These are phyloP conservation scores for Ormosia emarginata DNA, from an alignment of 306 rosid genomes.

Conservation along the genomic window DNA sequence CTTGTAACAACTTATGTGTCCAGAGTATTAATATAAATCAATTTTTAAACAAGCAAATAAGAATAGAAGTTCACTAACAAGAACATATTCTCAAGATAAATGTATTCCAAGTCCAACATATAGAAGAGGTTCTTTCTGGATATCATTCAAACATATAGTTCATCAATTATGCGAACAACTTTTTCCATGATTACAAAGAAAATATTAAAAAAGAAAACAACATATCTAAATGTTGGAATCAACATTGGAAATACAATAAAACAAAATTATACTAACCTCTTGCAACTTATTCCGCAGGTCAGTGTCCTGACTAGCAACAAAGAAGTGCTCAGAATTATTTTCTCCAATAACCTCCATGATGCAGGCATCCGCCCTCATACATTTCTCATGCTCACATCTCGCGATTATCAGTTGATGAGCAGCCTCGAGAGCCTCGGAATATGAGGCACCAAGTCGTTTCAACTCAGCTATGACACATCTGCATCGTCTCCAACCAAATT, in stretches of 20 bases:
- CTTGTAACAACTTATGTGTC: neutral
- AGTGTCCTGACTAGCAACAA: constrained; percentile 73
- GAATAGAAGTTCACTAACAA: neutral
- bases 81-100: neutral
- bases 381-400: constrained; percentile 69
- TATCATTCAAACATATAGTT: neutral
- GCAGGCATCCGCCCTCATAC: constrained; percentile 54
- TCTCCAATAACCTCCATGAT: constrained; percentile 64
- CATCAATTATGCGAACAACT: neutral
- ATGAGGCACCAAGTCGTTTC: constrained; percentile 55
- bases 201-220: neutral
- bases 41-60: neutral
- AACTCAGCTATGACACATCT: constrained; percentile 73
- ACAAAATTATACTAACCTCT: constrained; percentile 41
- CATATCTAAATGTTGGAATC: neutral
- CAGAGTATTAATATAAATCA: neutral
- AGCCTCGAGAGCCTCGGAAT: constrained; percentile 56
- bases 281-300: constrained; percentile 55
- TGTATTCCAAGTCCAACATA: neutral
- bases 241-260: neutral
- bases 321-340: constrained; percentile 72
- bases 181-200: neutral
- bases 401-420: constrained; percentile 55
- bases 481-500: constrained; percentile 22
- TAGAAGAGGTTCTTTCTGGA: neutral